These are phyloP conservation scores for Acacia pycnantha DNA, from an alignment of 331 rosid species.

Conservation along the genomic window DNA sequence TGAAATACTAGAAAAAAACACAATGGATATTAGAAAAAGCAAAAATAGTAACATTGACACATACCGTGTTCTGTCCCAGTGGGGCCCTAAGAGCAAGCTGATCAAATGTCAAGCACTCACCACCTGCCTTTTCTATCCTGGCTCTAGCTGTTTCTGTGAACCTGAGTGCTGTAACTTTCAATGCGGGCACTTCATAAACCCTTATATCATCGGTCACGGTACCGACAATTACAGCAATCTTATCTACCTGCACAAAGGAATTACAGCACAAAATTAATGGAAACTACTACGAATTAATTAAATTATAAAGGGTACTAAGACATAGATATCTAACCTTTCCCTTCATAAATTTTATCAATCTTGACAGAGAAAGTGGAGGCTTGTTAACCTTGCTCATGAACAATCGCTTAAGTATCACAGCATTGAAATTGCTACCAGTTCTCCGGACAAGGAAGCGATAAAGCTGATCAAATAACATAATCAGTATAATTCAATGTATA, in stretches of 20 bases:
- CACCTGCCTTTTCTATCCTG: conserved; percentile 91
- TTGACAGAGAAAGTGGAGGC: conserved; percentile 80
- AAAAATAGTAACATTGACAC: neutral
- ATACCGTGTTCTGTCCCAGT: conserved; percentile 82
- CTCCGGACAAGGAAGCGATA: conserved; percentile 86
- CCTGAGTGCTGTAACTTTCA: conserved; percentile 83
- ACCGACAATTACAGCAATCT: conserved; percentile 75
- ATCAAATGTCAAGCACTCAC: conserved; percentile 86
- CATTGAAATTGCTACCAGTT: conserved; percentile 79
- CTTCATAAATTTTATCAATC: conserved; percentile 53
- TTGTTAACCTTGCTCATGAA: conserved; percentile 92
- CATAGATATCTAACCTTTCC: conserved; percentile 57
- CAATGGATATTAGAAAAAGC: neutral
- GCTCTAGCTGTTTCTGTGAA: conserved; percentile 88
- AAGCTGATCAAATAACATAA: conserved; percentile 49
- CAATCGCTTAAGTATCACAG: conserved; percentile 76
- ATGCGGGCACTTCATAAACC: conserved; percentile 68
- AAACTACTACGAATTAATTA: neutral
- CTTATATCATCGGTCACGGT: conserved; percentile 74
- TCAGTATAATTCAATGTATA: conserved; percentile 22
- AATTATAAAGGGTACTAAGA: neutral
- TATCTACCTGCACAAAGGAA: conserved; percentile 44
- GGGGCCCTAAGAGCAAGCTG: conserved; percentile 85
- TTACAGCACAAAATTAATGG: neutral
- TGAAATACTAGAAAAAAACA: neutral